phyloP scores from a whole-genome alignment of 2,329 filamentous ascomycete species.

The Teratosphaeria gauchensis region DNA sequence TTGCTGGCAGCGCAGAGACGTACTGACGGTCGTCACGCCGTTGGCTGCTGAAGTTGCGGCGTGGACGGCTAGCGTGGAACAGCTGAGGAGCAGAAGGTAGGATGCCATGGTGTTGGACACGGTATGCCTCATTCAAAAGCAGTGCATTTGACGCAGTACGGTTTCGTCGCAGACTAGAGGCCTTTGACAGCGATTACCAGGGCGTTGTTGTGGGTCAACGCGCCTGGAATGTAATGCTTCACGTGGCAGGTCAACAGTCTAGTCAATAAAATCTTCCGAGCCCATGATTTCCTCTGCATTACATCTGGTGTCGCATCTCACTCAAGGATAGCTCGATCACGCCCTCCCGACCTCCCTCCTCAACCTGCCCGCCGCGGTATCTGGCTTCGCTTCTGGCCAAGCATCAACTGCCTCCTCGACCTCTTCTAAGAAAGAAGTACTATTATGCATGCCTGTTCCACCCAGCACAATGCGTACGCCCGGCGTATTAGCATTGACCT shows the following conservation, averaged over 20 bases:
- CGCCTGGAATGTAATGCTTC: not conserved
- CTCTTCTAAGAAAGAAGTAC: constrained; percentile 77
- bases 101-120: not conserved
- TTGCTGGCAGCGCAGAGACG: too few species aligned
- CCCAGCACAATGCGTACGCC: constrained; percentile 83
- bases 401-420: constrained; percentile 77
- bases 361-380: constrained; percentile 53
- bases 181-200: too few species aligned
- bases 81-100: not conserved
- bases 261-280: too few species aligned
- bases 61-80: too few species aligned
- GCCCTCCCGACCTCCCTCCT: constrained; percentile 49
- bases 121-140: too few species aligned
- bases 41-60: not conserved
- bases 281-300: too few species aligned
- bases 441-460: constrained; percentile 82
- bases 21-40: not conserved
- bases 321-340: too few species aligned
- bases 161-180: too few species aligned
- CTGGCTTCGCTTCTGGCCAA: constrained; percentile 64
- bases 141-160: too few species aligned
- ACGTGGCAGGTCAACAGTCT: not conserved
- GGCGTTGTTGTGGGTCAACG: not conserved
- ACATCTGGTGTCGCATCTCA: too few species aligned
- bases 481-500: constrained; percentile 82